phyloP scores from a whole-genome alignment of 2,329 filamentous ascomycete species.

The Leptographium lundbergii region DNA sequence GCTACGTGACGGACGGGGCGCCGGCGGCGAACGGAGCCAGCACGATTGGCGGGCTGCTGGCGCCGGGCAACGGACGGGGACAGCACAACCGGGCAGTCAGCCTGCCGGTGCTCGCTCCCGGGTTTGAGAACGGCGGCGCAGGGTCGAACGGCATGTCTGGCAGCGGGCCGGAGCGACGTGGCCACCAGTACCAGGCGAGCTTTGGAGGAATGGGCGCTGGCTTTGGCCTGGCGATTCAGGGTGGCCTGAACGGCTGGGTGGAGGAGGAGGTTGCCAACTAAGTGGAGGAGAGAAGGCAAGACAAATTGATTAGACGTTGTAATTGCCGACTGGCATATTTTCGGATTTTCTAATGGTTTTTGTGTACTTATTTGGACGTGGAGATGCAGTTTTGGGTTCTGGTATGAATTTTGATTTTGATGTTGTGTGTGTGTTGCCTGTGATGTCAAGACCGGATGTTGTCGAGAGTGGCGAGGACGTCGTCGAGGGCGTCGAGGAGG shows the following conservation, averaged over 20 bases:
- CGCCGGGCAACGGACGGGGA: slow-evolving; percentile 50
- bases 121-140: slow-evolving; percentile 46
- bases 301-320: slow-evolving; percentile 24
- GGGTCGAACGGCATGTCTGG: slow-evolving; percentile 36
- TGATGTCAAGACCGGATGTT: slow-evolving; percentile 6
- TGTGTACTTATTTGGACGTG: neutral
- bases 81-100: slow-evolving; percentile 76
- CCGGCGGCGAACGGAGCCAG: slow-evolving; percentile 44
- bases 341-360: neutral
- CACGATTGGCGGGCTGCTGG: slow-evolving; percentile 65
- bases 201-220: slow-evolving; percentile 47
- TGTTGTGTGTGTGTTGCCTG: neutral
- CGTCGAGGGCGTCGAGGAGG: slow-evolving; percentile 30
- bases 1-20: slow-evolving; percentile 36
- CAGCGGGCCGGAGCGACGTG: slow-evolving; percentile 40
- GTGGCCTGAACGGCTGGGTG: slow-evolving; percentile 53
- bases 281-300: neutral
- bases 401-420: neutral
- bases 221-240: slow-evolving; percentile 48
- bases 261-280: slow-evolving; percentile 54
- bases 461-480: slow-evolving; percentile 21
- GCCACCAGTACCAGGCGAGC: slow-evolving; percentile 54
- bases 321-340: slow-evolving; percentile 21
- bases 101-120: slow-evolving; percentile 58
- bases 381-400: neutral